Conservation (phyloP, 2,329 filamentous ascomycete genomes). For the Juglanconis juglandina region DNA sequence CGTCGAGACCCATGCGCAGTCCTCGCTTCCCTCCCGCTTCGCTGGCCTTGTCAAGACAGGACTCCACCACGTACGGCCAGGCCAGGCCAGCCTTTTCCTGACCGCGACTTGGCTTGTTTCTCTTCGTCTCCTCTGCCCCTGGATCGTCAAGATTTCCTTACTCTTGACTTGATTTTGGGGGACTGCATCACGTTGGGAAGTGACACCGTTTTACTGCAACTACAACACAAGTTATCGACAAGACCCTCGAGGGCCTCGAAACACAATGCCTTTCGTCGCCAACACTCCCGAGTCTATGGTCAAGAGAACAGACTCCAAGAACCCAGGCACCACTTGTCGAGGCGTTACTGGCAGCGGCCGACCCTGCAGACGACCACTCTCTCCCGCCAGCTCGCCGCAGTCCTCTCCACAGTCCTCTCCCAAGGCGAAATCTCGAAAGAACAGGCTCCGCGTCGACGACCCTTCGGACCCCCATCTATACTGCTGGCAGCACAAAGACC, state of each 20-base stretch:
- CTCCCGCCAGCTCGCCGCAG: not conserved
- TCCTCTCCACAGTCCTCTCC: constrained; percentile 20
- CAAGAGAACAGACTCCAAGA: constrained; percentile 77
- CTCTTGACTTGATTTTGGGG: not conserved
- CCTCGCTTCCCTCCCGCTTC: constrained; percentile 7
- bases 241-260: constrained; percentile 18
- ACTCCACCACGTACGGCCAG: not conserved
- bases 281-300: constrained; percentile 80
- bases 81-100: not conserved
- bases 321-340: constrained; percentile 79
- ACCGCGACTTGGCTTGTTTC: not conserved
- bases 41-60: constrained; percentile 8
- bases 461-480: constrained; percentile 63
- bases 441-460: constrained; percentile 39
- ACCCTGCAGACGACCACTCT: constrained; percentile 72
- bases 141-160: no score
- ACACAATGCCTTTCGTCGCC: constrained; percentile 60
- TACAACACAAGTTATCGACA: constrained; percentile 10
- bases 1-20: constrained; percentile 14
- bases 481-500: constrained; percentile 95
- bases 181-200: no score
- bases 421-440: constrained; percentile 28
- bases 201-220: not conserved
- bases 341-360: constrained; percentile 81
- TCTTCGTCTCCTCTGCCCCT: not conserved